phyloP scores from a whole-genome alignment of 371 early-diverging fungal genomes.

The Entomophthora muscae region DNA sequence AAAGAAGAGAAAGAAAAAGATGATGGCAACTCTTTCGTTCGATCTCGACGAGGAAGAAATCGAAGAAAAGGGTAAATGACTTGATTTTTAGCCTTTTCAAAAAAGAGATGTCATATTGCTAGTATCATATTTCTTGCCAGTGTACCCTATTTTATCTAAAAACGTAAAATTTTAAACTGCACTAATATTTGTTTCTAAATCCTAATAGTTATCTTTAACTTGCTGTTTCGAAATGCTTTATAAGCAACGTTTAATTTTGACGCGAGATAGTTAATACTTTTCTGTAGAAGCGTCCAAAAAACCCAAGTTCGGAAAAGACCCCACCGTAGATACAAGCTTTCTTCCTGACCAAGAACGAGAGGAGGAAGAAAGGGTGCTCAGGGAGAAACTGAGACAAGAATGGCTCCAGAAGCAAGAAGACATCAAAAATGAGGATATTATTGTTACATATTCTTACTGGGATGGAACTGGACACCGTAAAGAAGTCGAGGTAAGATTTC shows the following conservation, averaged over 20 bases:
- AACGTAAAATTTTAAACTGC: no score
- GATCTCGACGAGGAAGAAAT: conserved; percentile 28
- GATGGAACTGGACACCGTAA: conserved; percentile 89
- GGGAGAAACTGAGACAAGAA: conserved; percentile 56
- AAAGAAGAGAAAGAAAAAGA: conserved; percentile 38
- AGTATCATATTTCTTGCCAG: no score
- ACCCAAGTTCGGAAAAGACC: conserved; percentile 61
- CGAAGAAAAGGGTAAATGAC: conserved; percentile 19
- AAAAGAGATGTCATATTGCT: conserved; percentile 11
- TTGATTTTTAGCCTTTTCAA: neutral
- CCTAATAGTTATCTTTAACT: no score
- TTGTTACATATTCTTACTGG: conserved; percentile 86
- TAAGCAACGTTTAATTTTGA: no score
- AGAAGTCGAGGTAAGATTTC: conserved; percentile 44
- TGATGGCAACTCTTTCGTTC: conserved; percentile 51
- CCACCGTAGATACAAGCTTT: conserved; percentile 81
- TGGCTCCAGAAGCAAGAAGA: conserved; percentile 67
- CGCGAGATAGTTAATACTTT: no score
- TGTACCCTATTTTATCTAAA: no score
- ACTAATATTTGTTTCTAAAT: no score
- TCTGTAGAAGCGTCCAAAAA: conserved; percentile 23
- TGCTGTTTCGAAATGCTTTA: no score
- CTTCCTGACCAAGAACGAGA: conserved; percentile 85
- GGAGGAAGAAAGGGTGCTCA: conserved; percentile 42
- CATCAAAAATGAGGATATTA: conserved; percentile 64